Evolutionary conservation across 805 yeast genomes (phyloP).

Genomic region (Blastobotrys muscicola): DNA sequence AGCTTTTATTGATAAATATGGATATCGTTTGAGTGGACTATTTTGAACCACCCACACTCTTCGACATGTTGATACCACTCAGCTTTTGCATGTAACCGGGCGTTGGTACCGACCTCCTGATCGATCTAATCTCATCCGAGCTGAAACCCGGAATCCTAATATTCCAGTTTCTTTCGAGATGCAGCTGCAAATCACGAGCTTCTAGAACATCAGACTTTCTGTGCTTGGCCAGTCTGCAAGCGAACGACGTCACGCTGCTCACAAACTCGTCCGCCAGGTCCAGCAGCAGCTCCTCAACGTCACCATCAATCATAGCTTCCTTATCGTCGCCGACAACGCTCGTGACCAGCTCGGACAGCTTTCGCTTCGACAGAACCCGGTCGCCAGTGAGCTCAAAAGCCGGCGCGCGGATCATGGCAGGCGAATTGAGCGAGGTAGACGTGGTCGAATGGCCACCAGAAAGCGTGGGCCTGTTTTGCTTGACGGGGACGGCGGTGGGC

Average conservation of each 20-base stretch:
- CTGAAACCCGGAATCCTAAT: conserved; percentile 89
- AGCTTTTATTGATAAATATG: background rate
- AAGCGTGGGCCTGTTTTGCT: conserved; percentile 70
- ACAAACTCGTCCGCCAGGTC: conserved; percentile 96
- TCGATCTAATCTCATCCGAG: conserved; percentile 73
- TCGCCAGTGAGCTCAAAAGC: conserved; percentile 62
- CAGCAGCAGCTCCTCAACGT: conserved; percentile 77
- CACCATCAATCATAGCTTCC: conserved; percentile 86
- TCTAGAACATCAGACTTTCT: conserved; percentile 82
- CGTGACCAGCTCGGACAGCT: conserved; percentile 76
- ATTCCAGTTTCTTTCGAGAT: conserved; percentile 89
- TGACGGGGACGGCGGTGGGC: conserved; percentile 54
- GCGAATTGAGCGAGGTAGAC: conserved; percentile 63
- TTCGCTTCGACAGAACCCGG: conserved; percentile 79
- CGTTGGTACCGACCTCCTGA: conserved; percentile 32
- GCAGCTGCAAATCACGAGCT: conserved; percentile 82
- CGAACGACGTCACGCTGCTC: conserved; percentile 80
- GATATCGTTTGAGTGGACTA: background rate
- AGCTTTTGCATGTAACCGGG: conserved; percentile 31
- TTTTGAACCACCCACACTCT: conserved; percentile 17
- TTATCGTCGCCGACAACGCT: conserved; percentile 59
- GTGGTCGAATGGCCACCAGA: conserved; percentile 74
- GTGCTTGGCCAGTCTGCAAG: conserved; percentile 91
- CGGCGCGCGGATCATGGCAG: conserved; percentile 66
- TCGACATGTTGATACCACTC: conserved; percentile 26